A percentile compares a stretch with the other conserved stretches of the same genome.
Evolutionary conservation across 305 asterid genomes (phyloP).

Genomic region (Fraxinus xanthoxyloides): DNA sequence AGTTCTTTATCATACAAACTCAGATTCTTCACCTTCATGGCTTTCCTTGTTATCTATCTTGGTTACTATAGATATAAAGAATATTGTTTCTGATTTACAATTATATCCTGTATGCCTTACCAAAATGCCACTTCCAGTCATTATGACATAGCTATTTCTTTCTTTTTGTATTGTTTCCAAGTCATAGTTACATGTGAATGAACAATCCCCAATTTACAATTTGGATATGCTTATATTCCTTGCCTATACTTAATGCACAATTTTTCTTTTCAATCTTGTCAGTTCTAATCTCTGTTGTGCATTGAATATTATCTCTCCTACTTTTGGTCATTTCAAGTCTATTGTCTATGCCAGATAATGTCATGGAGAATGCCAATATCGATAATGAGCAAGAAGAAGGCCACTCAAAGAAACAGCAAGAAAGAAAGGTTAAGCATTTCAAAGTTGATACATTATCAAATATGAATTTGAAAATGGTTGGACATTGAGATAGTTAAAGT

Average conservation of each 20-base stretch:
- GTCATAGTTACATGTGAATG: not conserved
- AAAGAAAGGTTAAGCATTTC: constrained; percentile 63
- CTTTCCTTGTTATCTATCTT: not conserved
- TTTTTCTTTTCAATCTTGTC: not conserved
- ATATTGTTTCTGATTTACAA: not conserved
- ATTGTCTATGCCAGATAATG: constrained; percentile 42
- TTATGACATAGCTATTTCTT: not conserved
- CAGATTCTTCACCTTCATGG: not conserved
- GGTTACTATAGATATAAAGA: not conserved
- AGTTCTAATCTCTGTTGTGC: not conserved
- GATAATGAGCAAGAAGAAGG: constrained; percentile 46
- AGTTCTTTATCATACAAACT: not conserved
- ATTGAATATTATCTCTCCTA: not conserved
- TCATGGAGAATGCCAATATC: constrained; percentile 42
- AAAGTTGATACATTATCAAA: not conserved
- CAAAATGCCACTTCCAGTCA: constrained; percentile 14
- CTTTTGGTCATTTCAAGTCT: not conserved
- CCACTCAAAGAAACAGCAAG: constrained; percentile 53
- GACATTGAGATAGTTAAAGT: constrained; percentile 19
- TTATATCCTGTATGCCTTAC: not conserved
- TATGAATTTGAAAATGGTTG: not conserved
- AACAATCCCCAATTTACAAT: not conserved
- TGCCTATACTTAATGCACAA: not conserved
- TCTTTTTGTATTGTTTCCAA: not conserved
- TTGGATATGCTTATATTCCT: not conserved